These are phyloP conservation scores for Cladosporium velox DNA, from an alignment of 2,329 filamentous ascomycete genomes.

Conservation along the genomic window DNA sequence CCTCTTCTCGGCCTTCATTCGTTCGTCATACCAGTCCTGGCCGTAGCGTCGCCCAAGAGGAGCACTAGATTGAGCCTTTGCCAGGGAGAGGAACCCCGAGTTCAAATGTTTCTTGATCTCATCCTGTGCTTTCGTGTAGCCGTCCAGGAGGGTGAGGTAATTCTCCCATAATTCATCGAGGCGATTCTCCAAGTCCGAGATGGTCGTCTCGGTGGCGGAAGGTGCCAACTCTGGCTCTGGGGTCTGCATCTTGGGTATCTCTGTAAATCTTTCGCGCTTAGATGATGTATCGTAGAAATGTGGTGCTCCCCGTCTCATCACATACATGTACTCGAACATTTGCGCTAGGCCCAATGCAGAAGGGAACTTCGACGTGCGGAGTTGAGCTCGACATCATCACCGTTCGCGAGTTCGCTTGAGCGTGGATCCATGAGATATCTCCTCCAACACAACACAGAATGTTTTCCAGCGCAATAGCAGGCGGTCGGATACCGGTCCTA, in stretches of 20 bases:
- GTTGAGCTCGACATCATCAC: constrained; percentile 16
- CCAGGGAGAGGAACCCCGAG: constrained; percentile 55
- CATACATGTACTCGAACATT: neutral
- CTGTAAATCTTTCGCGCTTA: neutral
- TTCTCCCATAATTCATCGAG: constrained; percentile 66
- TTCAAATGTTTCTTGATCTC: constrained; percentile 58
- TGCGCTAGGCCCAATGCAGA: constrained; percentile 19
- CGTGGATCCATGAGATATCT: neutral
- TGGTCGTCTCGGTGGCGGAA: neutral
- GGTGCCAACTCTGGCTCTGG: neutral
- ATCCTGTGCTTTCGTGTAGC: constrained; percentile 63
- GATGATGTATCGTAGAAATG: neutral
- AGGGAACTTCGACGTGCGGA: constrained; percentile 14
- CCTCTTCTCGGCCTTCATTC: constrained; percentile 64
- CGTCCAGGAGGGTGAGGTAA: constrained; percentile 67
- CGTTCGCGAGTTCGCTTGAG: neutral
- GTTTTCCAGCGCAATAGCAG: constrained; percentile 24
- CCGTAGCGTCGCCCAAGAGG: constrained; percentile 64
- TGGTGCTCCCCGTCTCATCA: neutral
- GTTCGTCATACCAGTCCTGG: constrained; percentile 69
- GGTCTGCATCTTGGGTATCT: neutral
- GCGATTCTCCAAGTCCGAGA: constrained; percentile 18
- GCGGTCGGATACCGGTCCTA: constrained; percentile 29
- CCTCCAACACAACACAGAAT: constrained; percentile 23
- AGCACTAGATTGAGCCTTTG: constrained; percentile 73